Percentiles rank a stretch among this genome's conserved stretches.
phyloP scores from a whole-genome alignment of 2,329 filamentous ascomycete genomes.

The Ceratocystis lukuohia region DNA sequence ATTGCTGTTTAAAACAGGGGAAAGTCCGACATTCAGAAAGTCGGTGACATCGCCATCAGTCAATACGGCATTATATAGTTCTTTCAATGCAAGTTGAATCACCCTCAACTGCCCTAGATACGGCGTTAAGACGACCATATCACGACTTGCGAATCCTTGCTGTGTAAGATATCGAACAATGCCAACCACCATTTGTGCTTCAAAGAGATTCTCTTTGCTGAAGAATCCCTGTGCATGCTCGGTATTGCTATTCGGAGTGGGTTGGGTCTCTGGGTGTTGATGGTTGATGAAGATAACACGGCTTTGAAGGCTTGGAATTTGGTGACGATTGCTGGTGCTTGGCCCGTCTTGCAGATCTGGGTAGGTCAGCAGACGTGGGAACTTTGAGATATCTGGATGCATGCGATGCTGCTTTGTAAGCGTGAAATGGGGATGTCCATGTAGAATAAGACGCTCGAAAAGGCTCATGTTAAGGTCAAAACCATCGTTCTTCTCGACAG shows the following conservation, averaged over 20 bases:
- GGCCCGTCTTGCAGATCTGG: slow-evolving; percentile 44
- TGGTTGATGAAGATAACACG: slow-evolving; percentile 58
- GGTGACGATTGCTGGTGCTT: slow-evolving; percentile 34
- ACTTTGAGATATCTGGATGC: slow-evolving; percentile 50
- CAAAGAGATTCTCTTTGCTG: slow-evolving; percentile 45
- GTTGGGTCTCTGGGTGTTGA: slow-evolving; percentile 23
- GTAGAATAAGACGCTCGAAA: slow-evolving; percentile 52
- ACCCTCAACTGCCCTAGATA: slow-evolving; percentile 56
- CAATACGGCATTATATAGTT: slow-evolving; percentile 49
- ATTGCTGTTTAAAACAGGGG: slow-evolving; percentile 37
- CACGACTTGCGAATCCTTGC: slow-evolving; percentile 52
- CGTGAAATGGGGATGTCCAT: slow-evolving; percentile 39
- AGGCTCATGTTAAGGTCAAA: slow-evolving; percentile 45
- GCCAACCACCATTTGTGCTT: slow-evolving; percentile 52
- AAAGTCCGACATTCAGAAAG: slow-evolving; percentile 46
- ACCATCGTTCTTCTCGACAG: slow-evolving; percentile 33
- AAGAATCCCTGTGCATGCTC: slow-evolving; percentile 24
- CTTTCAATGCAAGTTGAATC: slow-evolving; percentile 38
- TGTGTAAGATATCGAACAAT: slow-evolving; percentile 54
- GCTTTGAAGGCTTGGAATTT: slow-evolving; percentile 42
- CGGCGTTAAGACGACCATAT: slow-evolving; percentile 57
- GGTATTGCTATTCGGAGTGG: slow-evolving; percentile 27
- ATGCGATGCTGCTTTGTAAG: slow-evolving; percentile 54
- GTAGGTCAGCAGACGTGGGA: slow-evolving; percentile 47
- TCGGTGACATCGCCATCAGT: slow-evolving; percentile 56